Base-by-base conservation (phyloP, 2,329 filamentous ascomycete species). In the Penicillium sp. region DNA sequence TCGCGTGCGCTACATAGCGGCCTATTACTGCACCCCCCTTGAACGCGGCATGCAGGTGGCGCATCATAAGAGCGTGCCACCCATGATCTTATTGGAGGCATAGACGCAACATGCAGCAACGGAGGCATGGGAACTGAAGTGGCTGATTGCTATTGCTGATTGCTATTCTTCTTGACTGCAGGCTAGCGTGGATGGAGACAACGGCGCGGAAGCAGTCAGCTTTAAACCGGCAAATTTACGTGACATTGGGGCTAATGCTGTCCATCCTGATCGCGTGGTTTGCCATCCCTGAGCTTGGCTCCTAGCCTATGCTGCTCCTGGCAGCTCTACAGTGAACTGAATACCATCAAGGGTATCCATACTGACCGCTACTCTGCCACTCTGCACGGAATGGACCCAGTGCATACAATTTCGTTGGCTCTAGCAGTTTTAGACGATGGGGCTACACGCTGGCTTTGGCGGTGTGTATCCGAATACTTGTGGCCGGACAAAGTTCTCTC, bases 31-130 rank as follows among this genome's bases (percentile, higher is more conserved):
- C 19, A 23, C 23, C 4, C 19, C n/a, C 10, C 37, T 21, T 42
- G 37, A 42, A 11, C 37, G 7, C 51, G 54, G 47, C 39, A 27
- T 52, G 46, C 60, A 58, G 48, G 43, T 43, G 50, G 50, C 44
- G 48, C 53, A 60, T 58, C 53, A 60, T 55, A 44, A 51, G 55
- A 44, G 26, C 9, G 27, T 54, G 16, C 42, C 9, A 21, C 37
- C 19, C 13, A 50, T 16, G 3, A 4, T 48, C 16, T 45, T 27
- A 58, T 19, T 62, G 53, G 55, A 35, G 43, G 25, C 21, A 51
- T 56, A 58, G 29, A 44, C 50, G 52, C 47, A 53, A n/a, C 25
- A 35, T 21, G 39, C 48, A 51, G 42, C 54, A 46, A 45, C 26
- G 54, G 48, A 51, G 16, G 9, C 9, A 27, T 43, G 21, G 54